Evolutionary conservation across 805 yeast genomes (phyloP), one percentile per base, ranked within the genome.

Genomic region (Saccharomyces paradoxus): DNA sequence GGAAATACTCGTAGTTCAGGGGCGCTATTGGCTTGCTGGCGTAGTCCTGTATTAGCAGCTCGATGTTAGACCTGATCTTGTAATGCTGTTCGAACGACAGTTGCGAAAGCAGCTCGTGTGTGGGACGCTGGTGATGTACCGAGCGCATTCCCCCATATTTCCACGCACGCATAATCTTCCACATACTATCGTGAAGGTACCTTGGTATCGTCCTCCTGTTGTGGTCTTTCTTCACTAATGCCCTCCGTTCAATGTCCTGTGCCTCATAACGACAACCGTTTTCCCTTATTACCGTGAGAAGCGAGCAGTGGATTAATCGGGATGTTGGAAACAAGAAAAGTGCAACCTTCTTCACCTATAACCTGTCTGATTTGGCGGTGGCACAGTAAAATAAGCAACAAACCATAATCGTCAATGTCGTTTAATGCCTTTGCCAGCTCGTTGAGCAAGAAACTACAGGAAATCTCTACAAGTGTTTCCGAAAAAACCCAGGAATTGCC

Each of bases 1-100:
- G 76, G 46, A 86, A 64, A 17, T 78, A 77, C 53, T 76, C 76
- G 56, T 82, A 71, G 2, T 83, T 75, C 37, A 84, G 70, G 48
- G 78, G 76, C 13, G 86, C 82, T 37, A 84, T 67, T 4, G 79
- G 77, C 54, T 75, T 75, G 21, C 69, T 66, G 1, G 89, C 78
- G 60, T 81, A 81, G 56, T 79, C 79, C 50, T 80, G 76, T 46
- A 86, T 82, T 53, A 84, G 74, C 44, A 79, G 71, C 57, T 83
- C 87, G 27, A 84, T 68, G 4, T 82, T 76, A 1, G 85, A 77
- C 53, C 89, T 69, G 27, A 82, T 75, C 56, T 78, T 76, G 66
- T 83, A 82, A 55, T 81, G 83, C 53, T 77, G 71, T 49, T 79
- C 73, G 55, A 81, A 81, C 14, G 61, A 64, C 28, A 68, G 56